Percentiles rank a stretch among this genome's conserved stretches.
These are phyloP conservation scores for Curvularia verruculosa DNA, from an alignment of 2,329 filamentous ascomycete species.

Conservation along the genomic window DNA sequence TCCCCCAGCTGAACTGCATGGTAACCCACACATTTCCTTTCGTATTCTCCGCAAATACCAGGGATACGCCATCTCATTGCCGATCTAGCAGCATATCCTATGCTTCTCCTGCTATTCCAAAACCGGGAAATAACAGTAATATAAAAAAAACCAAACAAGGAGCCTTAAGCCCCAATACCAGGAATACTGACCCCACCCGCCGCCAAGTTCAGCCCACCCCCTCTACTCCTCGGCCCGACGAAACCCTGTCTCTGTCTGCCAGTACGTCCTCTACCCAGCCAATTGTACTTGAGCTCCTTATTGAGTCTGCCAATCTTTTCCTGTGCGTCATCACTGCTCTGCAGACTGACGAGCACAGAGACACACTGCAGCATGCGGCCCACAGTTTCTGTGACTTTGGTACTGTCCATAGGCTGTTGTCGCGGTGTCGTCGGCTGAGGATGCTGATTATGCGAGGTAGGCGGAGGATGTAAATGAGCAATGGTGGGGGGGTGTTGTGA, in stretches of 20 bases:
- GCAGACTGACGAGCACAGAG: conserved; percentile 82
- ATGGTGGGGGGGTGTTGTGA: conserved; percentile 24
- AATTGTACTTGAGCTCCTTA: conserved; percentile 92
- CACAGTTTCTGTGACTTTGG: conserved; percentile 90
- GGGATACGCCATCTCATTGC: neutral
- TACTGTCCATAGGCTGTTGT: conserved; percentile 55
- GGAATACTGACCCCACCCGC: neutral
- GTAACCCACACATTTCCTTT: neutral
- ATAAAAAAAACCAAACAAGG: neutral
- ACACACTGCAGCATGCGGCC: conserved; percentile 96
- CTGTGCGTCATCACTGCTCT: conserved; percentile 73
- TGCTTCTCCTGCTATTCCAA: neutral
- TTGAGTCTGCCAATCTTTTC: conserved; percentile 82
- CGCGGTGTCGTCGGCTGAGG: conserved; percentile 31
- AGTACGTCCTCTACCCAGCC: conserved; percentile 88
- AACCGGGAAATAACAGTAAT: neutral
- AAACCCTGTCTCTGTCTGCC: conserved; percentile 89
- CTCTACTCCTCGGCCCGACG: conserved; percentile 63
- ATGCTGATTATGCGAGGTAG: conserved; percentile 19
- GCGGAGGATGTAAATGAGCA: conserved; percentile 17
- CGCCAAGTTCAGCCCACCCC: conserved; percentile 4
- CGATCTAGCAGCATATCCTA: no score
- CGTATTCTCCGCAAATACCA: neutral
- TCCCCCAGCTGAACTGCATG: neutral
- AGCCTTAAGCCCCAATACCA: neutral